Conservation (phyloP, 2,329 filamentous ascomycete genomes). For the Drechmeria coniospora region DNA sequence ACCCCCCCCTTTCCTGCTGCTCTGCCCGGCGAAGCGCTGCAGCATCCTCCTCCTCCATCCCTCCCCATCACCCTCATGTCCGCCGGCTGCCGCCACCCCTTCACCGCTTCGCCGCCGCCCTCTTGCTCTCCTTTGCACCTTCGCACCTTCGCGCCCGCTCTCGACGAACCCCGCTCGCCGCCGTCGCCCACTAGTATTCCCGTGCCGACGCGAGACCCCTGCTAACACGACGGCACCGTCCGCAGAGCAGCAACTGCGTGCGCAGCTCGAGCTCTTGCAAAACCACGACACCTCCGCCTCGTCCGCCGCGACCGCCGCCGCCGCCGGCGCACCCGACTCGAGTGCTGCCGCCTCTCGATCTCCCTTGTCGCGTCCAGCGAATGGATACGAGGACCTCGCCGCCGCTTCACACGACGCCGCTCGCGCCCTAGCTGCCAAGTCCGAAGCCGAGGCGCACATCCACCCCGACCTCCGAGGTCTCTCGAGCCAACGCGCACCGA, state of each 20-base stretch:
- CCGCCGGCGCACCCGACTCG: conserved; percentile 15
- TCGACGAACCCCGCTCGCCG: too few relatives aligned
- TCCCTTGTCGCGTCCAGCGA: conserved; percentile 18
- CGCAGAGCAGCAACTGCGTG: conserved; percentile 25
- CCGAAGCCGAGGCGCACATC: conserved; percentile 29
- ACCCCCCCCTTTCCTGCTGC: too few relatives aligned
- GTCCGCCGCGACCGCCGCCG: too few relatives aligned
- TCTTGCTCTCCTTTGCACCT: too few relatives aligned
- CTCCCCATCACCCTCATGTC: too few relatives aligned
- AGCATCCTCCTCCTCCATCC: too few relatives aligned
- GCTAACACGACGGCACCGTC: conserved; percentile 9
- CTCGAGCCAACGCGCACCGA: conserved; percentile 10
- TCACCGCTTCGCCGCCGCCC: too few relatives aligned
- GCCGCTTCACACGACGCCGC: conserved; percentile 18
- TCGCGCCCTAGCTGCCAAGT: conserved; percentile 17
- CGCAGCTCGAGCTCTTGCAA: conserved; percentile 28
- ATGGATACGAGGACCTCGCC: conserved; percentile 30
- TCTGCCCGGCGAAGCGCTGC: too few relatives aligned
- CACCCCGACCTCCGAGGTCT: conserved; percentile 30
- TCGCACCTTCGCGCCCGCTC: too few relatives aligned
- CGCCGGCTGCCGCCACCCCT: too few relatives aligned
- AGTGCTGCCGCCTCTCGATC: conserved; percentile 15
- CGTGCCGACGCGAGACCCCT: not conserved
- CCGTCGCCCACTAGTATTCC: not conserved
- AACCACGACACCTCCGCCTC: conserved; percentile 21